A percentile compares a stretch with the other conserved stretches of the same genome.
phyloP scores from a whole-genome alignment of 2,329 filamentous ascomycete genomes.

The Hortaea werneckii region DNA sequence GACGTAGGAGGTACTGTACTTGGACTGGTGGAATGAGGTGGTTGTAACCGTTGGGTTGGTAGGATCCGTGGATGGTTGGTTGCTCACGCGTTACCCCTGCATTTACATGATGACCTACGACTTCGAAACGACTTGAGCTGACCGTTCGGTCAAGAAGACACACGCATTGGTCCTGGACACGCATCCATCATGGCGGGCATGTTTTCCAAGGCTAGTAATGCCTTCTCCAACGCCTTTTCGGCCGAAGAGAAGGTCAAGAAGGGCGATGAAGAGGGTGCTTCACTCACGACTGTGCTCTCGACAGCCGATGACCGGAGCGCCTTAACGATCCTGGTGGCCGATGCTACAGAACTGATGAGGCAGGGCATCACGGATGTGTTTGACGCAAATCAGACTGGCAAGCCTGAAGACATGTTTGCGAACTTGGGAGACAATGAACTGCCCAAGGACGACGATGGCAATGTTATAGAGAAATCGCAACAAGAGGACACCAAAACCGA shows the following conservation, averaged over 20 bases:
- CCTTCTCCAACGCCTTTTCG: constrained; percentile 6
- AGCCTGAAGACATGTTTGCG: constrained; percentile 15
- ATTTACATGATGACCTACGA: too few relatives aligned
- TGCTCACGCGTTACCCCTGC: too few relatives aligned
- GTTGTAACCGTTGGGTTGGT: too few relatives aligned
- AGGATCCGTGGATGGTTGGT: too few relatives aligned
- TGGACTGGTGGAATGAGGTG: too few relatives aligned
- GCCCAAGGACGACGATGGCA: constrained; percentile 3
- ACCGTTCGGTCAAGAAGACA: too few relatives aligned
- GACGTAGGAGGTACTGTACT: too few relatives aligned
- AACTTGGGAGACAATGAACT: constrained; percentile 11
- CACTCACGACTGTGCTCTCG: constrained; percentile 36
- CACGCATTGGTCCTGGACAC: too few relatives aligned
- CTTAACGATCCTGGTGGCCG: constrained; percentile 37
- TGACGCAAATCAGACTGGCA: constrained; percentile 26
- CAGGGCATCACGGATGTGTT: constrained; percentile 35
- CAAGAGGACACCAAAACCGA: constrained; percentile 14
- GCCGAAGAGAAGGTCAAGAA: constrained; percentile 8
- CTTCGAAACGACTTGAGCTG: too few relatives aligned
- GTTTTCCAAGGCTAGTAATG: constrained; percentile 15
- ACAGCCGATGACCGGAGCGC: constrained; percentile 33
- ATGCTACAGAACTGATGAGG: constrained; percentile 37
- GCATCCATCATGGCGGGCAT: constrained; percentile 15
- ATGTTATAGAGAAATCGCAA: constrained; percentile 8
- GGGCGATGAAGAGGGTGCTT: constrained; percentile 20